Evolutionary conservation across 1,284 basidiomycete genomes (phyloP).

Genomic region (Ganoderma sinense): DNA sequence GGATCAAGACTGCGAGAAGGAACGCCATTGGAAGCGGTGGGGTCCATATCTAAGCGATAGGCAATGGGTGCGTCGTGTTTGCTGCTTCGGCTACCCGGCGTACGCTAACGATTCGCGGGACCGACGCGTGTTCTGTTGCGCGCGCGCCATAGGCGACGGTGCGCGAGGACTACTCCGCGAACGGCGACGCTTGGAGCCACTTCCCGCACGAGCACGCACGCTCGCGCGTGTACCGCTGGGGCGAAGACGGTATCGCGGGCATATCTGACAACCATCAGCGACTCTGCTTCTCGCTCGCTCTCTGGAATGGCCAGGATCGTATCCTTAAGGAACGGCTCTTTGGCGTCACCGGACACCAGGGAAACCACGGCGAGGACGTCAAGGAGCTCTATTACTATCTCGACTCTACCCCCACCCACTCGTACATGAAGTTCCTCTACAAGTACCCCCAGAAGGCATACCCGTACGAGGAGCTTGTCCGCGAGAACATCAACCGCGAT

Average conservation of each 20-base stretch:
- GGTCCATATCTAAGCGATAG: slow-evolving; percentile 97
- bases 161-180: slow-evolving; percentile 95
- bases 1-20: slow-evolving; percentile 69
- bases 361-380: slow-evolving; percentile 99
- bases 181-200: slow-evolving; percentile 97
- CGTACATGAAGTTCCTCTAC: slow-evolving; percentile 99
- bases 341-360: slow-evolving; percentile 94
- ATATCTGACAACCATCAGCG: slow-evolving; percentile 97
- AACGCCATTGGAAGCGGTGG: slow-evolving; percentile 96
- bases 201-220: slow-evolving; percentile 97
- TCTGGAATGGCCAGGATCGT: slow-evolving; percentile 96
- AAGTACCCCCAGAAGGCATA: slow-evolving; percentile 94
- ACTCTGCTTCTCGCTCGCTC: slow-evolving; percentile 87
- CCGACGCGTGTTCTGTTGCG: slow-evolving; percentile 11
- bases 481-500: slow-evolving; percentile 84
- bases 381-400: slow-evolving; percentile 99
- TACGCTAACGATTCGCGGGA: slow-evolving; percentile 14
- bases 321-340: slow-evolving; percentile 98
- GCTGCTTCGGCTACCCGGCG: background rate
- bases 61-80: slow-evolving; percentile 83
- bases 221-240: slow-evolving; percentile 97
- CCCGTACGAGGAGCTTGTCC: slow-evolving; percentile 93
- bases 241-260: slow-evolving; percentile 96
- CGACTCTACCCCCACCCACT: slow-evolving; percentile 97
- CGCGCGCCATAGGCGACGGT: slow-evolving; percentile 83